Base-by-base conservation (phyloP, 1,284 basidiomycete species). In the Sporisorium sorghi region DNA sequence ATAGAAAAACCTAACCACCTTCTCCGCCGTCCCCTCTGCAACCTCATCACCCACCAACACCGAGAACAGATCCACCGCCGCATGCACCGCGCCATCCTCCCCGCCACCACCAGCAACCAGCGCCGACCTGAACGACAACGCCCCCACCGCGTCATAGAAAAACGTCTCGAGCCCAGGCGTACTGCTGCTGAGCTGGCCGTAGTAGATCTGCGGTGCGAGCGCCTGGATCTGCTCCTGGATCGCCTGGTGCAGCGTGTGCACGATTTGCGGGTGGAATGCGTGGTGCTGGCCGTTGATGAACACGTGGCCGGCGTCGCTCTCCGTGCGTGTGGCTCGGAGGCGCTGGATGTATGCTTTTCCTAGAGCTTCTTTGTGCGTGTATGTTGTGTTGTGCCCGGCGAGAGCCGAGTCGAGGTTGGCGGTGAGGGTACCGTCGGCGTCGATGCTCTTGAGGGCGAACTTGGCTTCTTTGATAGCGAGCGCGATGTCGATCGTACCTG, bases 281-380 rank as follows among this genome's bases (percentile, higher is more conserved):
- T 90, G 88, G 80, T 92, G 89, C 78, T 91, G 93, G 15, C 96
- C 96, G 79, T 98, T 98, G 77, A 97, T 87, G 83, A 97, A 96
- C 56, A 86, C 24, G 87, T 88, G 82, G 1, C 84, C 84, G n/a
- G n/a, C 35, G 3, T 58, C 49, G 35, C 56, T 59, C 33, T 71
- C 75, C 4, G 33, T 28, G 11, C 48, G 58, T 1, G 58, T 58
- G 3, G 77, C 65, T 21, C 71, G 52, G 5, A 80, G 62, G 21
- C 80, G 73, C 9, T 63, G 30, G 12, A 77, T 55, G 61, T 82
- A 78, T 12, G 61, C 54, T 19, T 32, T 54, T 28, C 56, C 43
- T 7, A 60, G 35, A n/a, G 21, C 19, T n/a, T 78, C 64, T 0
- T 65, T 54, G 12, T 54, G 39, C 4, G 47, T 24, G 46, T 64